Base-by-base conservation (phyloP, 208 protist species). In the Acanthamoeba healyi region DNA sequence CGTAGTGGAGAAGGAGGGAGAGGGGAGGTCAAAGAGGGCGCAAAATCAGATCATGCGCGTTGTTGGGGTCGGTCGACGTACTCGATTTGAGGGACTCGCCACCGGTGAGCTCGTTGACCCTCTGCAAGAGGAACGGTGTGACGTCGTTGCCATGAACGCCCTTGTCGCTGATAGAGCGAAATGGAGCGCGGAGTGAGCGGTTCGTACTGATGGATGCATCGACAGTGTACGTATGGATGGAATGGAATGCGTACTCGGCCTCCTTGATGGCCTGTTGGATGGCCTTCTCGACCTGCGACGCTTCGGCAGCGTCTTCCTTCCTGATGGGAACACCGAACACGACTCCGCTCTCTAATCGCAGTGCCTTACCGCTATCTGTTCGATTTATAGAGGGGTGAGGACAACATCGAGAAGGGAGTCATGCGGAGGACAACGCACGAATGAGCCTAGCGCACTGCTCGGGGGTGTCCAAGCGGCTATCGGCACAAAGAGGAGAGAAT, bases 51-150 rank as follows among this genome's bases (percentile, higher is more conserved):
- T 12, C 26, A n/a, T n/a, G n/a, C n/a, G n/a, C n/a, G n/a, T n/a
- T n/a, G n/a, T n/a, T n/a, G n/a, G n/a, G n/a, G 44, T 49, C 44
- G 44, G 12, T 12, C 44, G 44, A 70, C 54, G 82, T 90, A 93
- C 89, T 97, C 38, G 97, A 72, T 26, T 87, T 94, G 6, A 98
- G 81, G 12, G 97, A 97, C 44, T 96, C 94, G 34, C 97, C 97
- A 22, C 58, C 88, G 36, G 98, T 98, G 9, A 98, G 58, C 56
- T 98, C 95, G 88, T 94, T 95, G 4, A 98, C 95, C 74, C 96
- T 89, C 26, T 89, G 29, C 7, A 98, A 94, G 6, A 98, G 65
- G 65, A 98, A 98, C 12, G 98, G 98, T n/a, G 98, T 98, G 0
- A 96, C 72, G 22, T 98, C 98, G 34, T 97, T 97, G 22, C 98